phyloP scores from a whole-genome alignment of 345 rosid species.

The Atalantia buxifolia region DNA sequence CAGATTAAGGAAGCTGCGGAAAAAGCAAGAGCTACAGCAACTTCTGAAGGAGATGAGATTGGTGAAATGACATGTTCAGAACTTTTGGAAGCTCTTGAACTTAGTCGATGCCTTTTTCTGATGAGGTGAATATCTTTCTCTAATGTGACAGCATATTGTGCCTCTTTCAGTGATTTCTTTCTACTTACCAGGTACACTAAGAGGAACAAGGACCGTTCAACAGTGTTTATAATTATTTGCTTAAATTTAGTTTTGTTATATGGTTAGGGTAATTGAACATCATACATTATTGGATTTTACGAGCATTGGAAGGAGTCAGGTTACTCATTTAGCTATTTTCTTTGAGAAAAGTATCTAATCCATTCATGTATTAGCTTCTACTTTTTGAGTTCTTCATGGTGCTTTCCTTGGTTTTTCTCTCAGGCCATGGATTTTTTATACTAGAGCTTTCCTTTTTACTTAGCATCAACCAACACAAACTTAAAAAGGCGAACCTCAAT shows the following conservation, averaged over 20 bases:
- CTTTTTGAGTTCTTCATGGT: background rate
- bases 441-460: background rate
- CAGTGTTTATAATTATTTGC: background rate
- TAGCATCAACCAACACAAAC: background rate
- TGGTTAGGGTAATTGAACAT: background rate
- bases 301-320: background rate
- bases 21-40: conserved; percentile 75
- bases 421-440: background rate
- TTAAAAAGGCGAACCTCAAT: background rate
- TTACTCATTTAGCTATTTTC: background rate
- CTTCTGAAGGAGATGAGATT: conserved; percentile 75
- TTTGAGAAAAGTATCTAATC: background rate
- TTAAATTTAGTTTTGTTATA: background rate
- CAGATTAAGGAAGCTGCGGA: conserved; percentile 91
- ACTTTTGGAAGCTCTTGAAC: conserved; percentile 97
- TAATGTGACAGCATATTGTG: background rate
- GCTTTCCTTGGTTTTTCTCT: background rate
- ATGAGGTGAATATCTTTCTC: conserved; percentile 58
- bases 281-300: background rate
- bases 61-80: conserved; percentile 93
- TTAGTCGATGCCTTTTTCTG: conserved; percentile 88
- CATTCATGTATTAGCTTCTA: background rate
- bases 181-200: background rate
- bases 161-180: conserved; percentile 4
- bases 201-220: background rate